Conservation (phyloP, 345 rosid genomes). For the Acer campestre region DNA sequence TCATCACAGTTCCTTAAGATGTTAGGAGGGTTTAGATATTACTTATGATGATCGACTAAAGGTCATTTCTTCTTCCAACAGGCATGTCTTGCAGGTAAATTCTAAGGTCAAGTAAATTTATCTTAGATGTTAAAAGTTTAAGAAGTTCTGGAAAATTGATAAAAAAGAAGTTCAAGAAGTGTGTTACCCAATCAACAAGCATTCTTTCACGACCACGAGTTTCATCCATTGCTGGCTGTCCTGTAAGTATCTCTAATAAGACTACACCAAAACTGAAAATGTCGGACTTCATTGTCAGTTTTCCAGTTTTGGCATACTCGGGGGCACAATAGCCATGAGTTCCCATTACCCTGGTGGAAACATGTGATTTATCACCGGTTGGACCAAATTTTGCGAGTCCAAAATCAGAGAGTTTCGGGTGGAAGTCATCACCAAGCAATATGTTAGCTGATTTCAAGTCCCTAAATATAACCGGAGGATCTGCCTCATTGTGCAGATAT, state of each 20-base stretch:
- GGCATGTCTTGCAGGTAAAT: background rate
- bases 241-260: conserved; percentile 66
- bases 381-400: conserved; percentile 84
- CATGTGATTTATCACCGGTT: conserved; percentile 51
- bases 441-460: conserved; percentile 70
- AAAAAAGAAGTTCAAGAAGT: conserved; percentile 5
- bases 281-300: conserved; percentile 58
- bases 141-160: background rate
- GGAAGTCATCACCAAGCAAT: conserved; percentile 46
- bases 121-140: background rate
- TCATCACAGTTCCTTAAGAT: background rate
- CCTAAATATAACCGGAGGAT: conserved; percentile 62
- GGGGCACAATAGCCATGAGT: conserved; percentile 82
- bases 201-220: conserved; percentile 26
- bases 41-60: background rate
- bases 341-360: conserved; percentile 74
- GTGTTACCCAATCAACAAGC: conserved; percentile 63
- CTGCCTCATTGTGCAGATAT: conserved; percentile 54
- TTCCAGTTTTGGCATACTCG: conserved; percentile 60
- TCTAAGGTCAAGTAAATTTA: background rate
- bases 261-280: conserved; percentile 76
- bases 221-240: conserved; percentile 48
- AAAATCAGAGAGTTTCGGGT: conserved; percentile 71
- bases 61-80: background rate
- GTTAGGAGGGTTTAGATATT: background rate